Evolutionary conservation across 73 alveolate species (phyloP).

Genomic region (Symbiodinium pilosum): DNA sequence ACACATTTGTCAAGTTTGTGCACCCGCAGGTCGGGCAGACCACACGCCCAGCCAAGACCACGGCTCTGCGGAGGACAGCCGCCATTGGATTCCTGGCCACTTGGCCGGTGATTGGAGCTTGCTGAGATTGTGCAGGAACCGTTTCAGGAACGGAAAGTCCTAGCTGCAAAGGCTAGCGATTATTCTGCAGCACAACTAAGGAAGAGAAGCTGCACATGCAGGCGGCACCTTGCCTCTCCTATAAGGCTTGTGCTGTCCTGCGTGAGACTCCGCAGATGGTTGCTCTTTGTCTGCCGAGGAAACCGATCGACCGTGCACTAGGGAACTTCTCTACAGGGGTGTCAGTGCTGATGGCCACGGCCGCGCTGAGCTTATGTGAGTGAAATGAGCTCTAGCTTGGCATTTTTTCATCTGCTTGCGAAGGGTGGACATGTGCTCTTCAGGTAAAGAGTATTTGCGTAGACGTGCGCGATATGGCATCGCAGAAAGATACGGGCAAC

Average conservation of each 20-base stretch:
- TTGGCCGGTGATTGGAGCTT: background rate
- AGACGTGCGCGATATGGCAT: slow-evolving; percentile 69
- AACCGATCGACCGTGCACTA: slow-evolving; percentile 60
- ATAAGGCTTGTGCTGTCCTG: background rate
- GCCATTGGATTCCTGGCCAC: slow-evolving; percentile 62
- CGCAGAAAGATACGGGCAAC: slow-evolving; percentile 47
- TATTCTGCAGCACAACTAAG: background rate
- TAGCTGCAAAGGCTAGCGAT: background rate
- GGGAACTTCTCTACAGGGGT: slow-evolving; percentile 85
- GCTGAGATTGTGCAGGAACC: too few species aligned
- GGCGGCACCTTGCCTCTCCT: slow-evolving; percentile 10
- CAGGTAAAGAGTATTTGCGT: slow-evolving; percentile 64
- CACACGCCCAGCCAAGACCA: slow-evolving; percentile 22
- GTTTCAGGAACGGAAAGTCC: too few species aligned
- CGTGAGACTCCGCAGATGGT: background rate
- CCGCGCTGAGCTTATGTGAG: background rate
- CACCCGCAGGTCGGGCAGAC: background rate
- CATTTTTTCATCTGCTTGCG: background rate
- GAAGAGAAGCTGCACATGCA: slow-evolving; percentile 59
- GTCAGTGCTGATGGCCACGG: slow-evolving; percentile 89
- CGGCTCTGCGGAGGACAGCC: slow-evolving; percentile 62
- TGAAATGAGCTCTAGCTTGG: too few species aligned
- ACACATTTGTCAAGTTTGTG: too few species aligned
- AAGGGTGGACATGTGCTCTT: background rate
- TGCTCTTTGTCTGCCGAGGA: slow-evolving; percentile 4